phyloP scores from a whole-genome alignment of 352 stramenopile species.

The Phytophthora chlamydospora region DNA sequence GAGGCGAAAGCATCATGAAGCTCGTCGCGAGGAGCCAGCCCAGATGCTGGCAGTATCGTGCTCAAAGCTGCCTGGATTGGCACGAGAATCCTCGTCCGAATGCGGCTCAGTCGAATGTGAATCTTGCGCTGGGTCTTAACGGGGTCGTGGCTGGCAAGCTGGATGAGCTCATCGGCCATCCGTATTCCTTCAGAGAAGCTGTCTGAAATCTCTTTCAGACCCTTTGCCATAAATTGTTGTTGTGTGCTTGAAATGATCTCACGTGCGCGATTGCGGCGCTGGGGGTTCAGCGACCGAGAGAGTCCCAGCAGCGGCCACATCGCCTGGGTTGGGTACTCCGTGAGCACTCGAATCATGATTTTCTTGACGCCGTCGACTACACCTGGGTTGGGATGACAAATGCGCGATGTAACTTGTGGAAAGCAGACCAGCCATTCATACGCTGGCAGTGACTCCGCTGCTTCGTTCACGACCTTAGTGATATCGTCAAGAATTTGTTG shows the following conservation, averaged over 20 bases:
- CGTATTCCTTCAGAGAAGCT: slow-evolving; percentile 89
- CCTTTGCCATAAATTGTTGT: slow-evolving; percentile 69
- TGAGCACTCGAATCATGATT: slow-evolving; percentile 94
- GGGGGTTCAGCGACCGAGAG: slow-evolving; percentile 88
- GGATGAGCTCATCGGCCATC: slow-evolving; percentile 95
- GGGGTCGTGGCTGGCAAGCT: slow-evolving; percentile 91
- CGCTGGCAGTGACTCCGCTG: slow-evolving; percentile 57
- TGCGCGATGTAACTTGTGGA: slow-evolving; percentile 97
- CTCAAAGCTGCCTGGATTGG: slow-evolving; percentile 82
- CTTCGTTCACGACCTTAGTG: slow-evolving; percentile 63
- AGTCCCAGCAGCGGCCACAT: slow-evolving; percentile 98
- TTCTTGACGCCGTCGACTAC: slow-evolving; percentile 91
- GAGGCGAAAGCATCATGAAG: slow-evolving; percentile 65
- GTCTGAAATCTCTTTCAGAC: slow-evolving; percentile 69
- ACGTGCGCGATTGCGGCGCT: slow-evolving; percentile 63
- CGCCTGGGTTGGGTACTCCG: slow-evolving; percentile 95
- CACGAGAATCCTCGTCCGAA: slow-evolving; percentile 78
- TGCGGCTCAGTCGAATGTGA: slow-evolving; percentile 70
- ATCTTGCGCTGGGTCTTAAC: slow-evolving; percentile 78
- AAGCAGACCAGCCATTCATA: slow-evolving; percentile 98
- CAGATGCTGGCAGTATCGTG: slow-evolving; percentile 72
- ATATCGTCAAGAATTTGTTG: slow-evolving; percentile 77
- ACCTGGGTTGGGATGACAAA: slow-evolving; percentile 88
- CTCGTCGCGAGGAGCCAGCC: slow-evolving; percentile 59
- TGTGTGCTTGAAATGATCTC: slow-evolving; percentile 71